These are phyloP conservation scores for Lachancea meyersii DNA, from an alignment of 805 yeast genomes.

Conservation along the genomic window DNA sequence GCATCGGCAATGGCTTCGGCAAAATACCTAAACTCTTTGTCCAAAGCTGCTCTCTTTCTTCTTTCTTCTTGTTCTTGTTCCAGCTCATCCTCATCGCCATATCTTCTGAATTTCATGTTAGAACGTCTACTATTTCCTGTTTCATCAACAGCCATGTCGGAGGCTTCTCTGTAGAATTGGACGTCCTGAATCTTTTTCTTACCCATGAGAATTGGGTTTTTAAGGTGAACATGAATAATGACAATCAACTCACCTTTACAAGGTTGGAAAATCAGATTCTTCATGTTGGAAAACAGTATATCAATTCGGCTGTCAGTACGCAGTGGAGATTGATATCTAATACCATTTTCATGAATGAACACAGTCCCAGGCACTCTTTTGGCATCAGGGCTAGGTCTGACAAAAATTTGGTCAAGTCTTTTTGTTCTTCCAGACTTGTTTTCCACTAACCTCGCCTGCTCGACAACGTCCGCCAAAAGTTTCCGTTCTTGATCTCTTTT, in stretches of 20 bases:
- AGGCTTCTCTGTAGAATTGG: slow-evolving; percentile 94
- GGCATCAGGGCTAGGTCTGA: slow-evolving; percentile 96
- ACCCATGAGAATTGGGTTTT: slow-evolving; percentile 90
- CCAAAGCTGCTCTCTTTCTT: slow-evolving; percentile 80
- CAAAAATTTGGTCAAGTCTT: slow-evolving; percentile 80
- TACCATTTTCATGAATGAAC: slow-evolving; percentile 92
- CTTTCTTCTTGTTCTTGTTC: slow-evolving; percentile 99
- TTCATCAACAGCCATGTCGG: slow-evolving; percentile 93
- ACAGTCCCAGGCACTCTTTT: slow-evolving; percentile 88
- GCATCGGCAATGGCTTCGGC: slow-evolving; percentile 89
- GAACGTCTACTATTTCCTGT: slow-evolving; percentile 89
- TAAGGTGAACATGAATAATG: slow-evolving; percentile 85
- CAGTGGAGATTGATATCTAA: slow-evolving; percentile 82
- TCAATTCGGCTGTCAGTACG: slow-evolving; percentile 84
- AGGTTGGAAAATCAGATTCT: slow-evolving; percentile 92
- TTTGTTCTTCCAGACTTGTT: slow-evolving; percentile 77
- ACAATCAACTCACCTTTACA: slow-evolving; percentile 92
- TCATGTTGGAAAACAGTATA: slow-evolving; percentile 80
- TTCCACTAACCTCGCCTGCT: slow-evolving; percentile 83
- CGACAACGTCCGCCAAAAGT: slow-evolving; percentile 88
- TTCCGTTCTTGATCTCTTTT: slow-evolving; percentile 87
- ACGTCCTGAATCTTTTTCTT: slow-evolving; percentile 92
- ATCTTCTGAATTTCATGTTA: slow-evolving; percentile 61
- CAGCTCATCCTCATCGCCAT: slow-evolving; percentile 97
- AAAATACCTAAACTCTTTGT: slow-evolving; percentile 83